Evolutionary conservation across 441 rosid genomes (phyloP), one percentile per base, ranked within the genome.

Genomic region (Populus hybrid): DNA sequence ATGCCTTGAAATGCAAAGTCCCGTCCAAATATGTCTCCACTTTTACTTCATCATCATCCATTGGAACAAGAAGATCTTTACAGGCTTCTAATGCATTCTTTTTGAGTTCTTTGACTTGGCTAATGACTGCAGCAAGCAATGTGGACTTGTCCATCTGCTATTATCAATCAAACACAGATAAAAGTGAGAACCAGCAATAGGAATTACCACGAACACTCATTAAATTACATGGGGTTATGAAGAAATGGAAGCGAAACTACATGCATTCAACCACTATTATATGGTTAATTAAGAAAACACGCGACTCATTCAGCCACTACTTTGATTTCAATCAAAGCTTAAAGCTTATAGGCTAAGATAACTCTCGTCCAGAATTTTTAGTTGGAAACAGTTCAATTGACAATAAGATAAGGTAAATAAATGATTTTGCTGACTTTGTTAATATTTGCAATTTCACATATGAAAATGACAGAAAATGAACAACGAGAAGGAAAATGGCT

Each of bases 131-230:
- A 68, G 90, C 92, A 54, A 91, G 95, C 85, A 91, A 83, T 67
- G 93, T 80, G 57, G 95, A 90, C 72, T 91, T 91, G 84, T 91
- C 95, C 93, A 90, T 89, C 96, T 91, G 21, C 59, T 10, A 61
- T 23, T 46, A 42, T 10, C 36, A 65, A 68, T 68, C 24, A 26
- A 75, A 68, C 38, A 24, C 5, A 18, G n/a, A 67, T 14, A 21
- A 24, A 72, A 74, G 69, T 76, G 69, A 65, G 36, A 65, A 72
- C 28, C 36, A 32, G 38, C 23, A 9, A 14, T 11, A 11, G 18
- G 42, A 50, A 61, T 46, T 21, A 2, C 26, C 59, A 28, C 30
- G 54, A 30, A 66, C 54, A 54, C 5, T 14, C 8, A 46, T 69
- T 34, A 2, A 65, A 42, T 64, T 73, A 67, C 14, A 26, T 23